These are phyloP conservation scores for Solidago caesia DNA, from an alignment of 129 eudicot species.

Conservation along the genomic window DNA sequence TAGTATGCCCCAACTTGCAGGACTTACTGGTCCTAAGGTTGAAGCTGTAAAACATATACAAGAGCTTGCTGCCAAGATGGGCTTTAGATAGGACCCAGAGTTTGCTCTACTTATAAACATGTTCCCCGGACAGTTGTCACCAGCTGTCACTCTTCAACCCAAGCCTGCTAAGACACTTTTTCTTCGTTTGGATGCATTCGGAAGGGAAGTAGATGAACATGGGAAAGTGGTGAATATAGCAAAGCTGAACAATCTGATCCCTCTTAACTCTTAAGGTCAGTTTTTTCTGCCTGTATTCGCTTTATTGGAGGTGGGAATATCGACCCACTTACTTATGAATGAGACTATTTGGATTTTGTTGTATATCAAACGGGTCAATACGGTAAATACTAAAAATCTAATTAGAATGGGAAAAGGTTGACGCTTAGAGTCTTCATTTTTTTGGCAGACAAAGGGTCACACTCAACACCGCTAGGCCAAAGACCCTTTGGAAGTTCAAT, in stretches of 20 bases:
- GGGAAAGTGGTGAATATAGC: conserved; percentile 83
- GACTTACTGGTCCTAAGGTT: conserved; percentile 68
- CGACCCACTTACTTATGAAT: background rate
- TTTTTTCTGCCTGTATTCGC: conserved; percentile 6
- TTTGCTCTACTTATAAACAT: conserved; percentile 86
- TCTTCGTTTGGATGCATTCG: conserved; percentile 83
- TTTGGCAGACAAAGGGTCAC: too few relatives aligned
- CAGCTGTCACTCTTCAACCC: conserved; percentile 64
- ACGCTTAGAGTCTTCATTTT: too few relatives aligned
- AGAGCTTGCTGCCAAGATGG: conserved; percentile 95
- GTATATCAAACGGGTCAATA: background rate
- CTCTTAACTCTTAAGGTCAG: conserved; percentile 89
- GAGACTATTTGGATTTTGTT: background rate
- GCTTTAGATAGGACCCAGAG: conserved; percentile 87
- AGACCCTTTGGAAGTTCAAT: too few relatives aligned
- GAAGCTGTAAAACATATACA: conserved; percentile 96
- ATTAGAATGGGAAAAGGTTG: too few relatives aligned
- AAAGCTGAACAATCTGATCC: conserved; percentile 65
- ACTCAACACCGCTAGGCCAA: too few relatives aligned
- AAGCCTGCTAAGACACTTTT: conserved; percentile 97
- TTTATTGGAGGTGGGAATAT: background rate
- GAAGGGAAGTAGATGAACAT: conserved; percentile 94
- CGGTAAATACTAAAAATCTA: background rate
- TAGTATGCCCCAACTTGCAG: conserved; percentile 61
- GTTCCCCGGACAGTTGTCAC: conserved; percentile 94